Base-by-base conservation (phyloP, 345 rosid species). In the Bruguiera sexangula region DNA sequence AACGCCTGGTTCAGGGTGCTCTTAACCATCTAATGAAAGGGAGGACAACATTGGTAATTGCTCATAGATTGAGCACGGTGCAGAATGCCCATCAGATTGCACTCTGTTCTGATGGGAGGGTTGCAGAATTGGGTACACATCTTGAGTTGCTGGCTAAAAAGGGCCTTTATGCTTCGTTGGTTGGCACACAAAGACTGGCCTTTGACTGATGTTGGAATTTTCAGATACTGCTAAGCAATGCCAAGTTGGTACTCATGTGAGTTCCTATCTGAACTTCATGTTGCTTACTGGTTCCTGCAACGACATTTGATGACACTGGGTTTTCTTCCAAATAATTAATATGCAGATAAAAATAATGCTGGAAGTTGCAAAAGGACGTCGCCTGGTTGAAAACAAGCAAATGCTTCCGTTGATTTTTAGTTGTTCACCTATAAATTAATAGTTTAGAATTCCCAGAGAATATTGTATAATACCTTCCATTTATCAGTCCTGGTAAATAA, bases 1-100 rank as follows among this genome's bases (percentile, higher is more conserved):
- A 89, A 77, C 90, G 93, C n/a, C 85, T 94, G 63, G 97, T 94
- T 36, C 97, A 94, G 85, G 87, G 85, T 70, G 97, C 98, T 27
- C 76, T 94, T 76, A 83, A 83, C 81, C 91, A 82, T 66, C 85
- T 91, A 65, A 88, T 94, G 98, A 88, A 89, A 81, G 96, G 87
- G 79, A 85, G 92, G 82, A 94, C 97, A 61, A 89, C 96, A 1
- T 72, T 94, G 83, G 97, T 91, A 43, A 94, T 94, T 65, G 98
- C 98, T 75, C 98, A 91, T 81, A 85, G 97, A 75, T 78, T 94
- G 73, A 94, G 97, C 84, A 94, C 98, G 20, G 97, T 91, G 61
- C 97, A 94, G 84, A 94, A 84, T 58, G 97, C 97, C 0, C 85
- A 91, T 71, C 96, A 82, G 71, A 94, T 94, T 20, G 97, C 98